Evolutionary conservation across 495 filamentous ascomycete genomes (phyloP), one percentile per base, ranked within the genome.

Genomic region (Niebla homalea): DNA sequence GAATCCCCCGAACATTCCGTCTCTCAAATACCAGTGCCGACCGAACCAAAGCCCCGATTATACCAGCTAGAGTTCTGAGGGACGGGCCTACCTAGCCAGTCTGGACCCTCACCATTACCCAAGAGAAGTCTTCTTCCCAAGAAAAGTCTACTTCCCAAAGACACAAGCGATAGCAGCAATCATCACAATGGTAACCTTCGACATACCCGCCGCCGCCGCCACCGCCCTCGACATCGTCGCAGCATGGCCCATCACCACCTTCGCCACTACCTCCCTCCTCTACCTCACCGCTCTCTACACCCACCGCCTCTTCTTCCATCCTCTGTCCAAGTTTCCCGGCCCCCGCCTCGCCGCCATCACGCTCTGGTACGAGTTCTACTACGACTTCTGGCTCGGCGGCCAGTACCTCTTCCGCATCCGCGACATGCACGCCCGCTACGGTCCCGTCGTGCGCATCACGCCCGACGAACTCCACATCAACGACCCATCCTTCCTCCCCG

Each of bases 331-430:
- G 19, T 66, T 63, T 25, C 63, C 63, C 2, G 63, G 63, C 3
- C 63, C 63, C 0, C 59, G 59, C 22, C 49, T 67, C 43, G 60
- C 63, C 3, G 58, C 57, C 18, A 49, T 49, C 15, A 64, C 63
- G 11, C 42, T 59, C 19, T 66, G 56, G 58, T 66, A 58, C 38
- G 62, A 64, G 36, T 50, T 47, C 45, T 62, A 65, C 43, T 61
- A 56, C 48, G 62, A 65, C 21, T 36, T 51, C 11, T 52, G 46
- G 14, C 43, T 20, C 29, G 39, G 38, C 23, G 50, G 57, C 12
- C 45, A 53, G 20, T 57, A 49, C 41, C 15, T 50, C 36, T 59
- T 59, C 49, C 29, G 43, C 35, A 44, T 59, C 21, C 20, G 45
- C 12, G 49, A 57, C 15, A 47, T 57, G 38, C 57, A 59, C 47